Base-by-base conservation (phyloP, 768 basidiomycete species). In the Naganishia randhawae region DNA sequence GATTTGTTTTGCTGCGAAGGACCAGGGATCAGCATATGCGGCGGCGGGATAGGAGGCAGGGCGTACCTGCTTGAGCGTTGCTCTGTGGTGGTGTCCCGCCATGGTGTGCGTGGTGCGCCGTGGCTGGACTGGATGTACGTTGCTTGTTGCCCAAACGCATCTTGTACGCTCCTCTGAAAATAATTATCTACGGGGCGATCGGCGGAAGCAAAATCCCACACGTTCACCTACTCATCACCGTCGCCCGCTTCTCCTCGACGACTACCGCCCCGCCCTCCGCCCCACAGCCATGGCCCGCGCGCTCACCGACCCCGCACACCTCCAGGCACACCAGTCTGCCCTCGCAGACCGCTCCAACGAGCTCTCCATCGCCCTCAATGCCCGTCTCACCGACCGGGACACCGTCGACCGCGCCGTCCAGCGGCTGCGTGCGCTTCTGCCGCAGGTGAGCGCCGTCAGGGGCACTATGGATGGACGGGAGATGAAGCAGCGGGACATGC, bases 21-120 rank as follows among this genome's bases (percentile, higher is more conserved):
- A 33, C 31, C n/a, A 54, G 8, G 31, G 35, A 9, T 17, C 35
- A 22, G 51, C 63, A 54, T 42, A 54, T 52, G 48, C 37, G 33
- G 64, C 64, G 25, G 62, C 57, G 53, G 27, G 41, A 69, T 50
- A 14, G 42, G 35, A 22, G 41, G 5, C 22, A 61, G 57, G 54
- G 73, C 84, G 52, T 69, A 85, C 85, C 85, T 96, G 93, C 81
- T 95, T 96, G 71, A 92, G 85, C 8, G 91, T 89, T 50, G 94
- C 83, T 71, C 92, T 81, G 78, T 92, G 91, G 73, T 90, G 90
- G 22, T 73, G 70, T 19, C 48, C 53, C 17, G 63, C 53, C 63
- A 64, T 64, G 65, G 22, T 55, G 27, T 22, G 9, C 32, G 50
- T 10, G 8, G 10, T 27, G 31, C 17, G 53, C 6, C 2, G 27